Base-by-base conservation (phyloP, 2,329 filamentous ascomycete species). In the Lachnellula hyalina region DNA sequence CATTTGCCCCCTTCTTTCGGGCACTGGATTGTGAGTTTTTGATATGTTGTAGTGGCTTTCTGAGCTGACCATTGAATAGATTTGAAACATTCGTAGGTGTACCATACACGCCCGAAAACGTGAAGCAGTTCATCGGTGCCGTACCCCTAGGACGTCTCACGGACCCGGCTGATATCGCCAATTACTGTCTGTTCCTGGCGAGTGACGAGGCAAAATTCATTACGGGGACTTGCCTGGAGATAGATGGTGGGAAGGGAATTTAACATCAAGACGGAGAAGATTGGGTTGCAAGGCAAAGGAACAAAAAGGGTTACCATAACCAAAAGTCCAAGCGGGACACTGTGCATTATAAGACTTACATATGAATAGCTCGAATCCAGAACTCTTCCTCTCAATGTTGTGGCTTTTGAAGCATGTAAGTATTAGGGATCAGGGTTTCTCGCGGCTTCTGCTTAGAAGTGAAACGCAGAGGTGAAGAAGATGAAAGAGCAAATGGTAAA, bases 161-260 rank as follows among this genome's bases (percentile, higher is more conserved):
- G 1, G 78, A 77, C n/a, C 78, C 82, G 1, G 73, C 76, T 9
- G 87, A 91, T 67, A 79, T 91, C 36, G 86, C 84, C 2, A 88
- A 89, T 64, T 85, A 85, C 25, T 84, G 82, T 58, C 76, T 85
- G 17, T 91, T 86, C 66, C 69, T 91, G 46, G 85, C 84, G 2
- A 87, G 84, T 56, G 84, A 89, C 28, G 87, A 90, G 65, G 84
- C 83, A 0, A 77, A 74, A 3, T 90, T 90, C 63, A 81, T 91
- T 59, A 89, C 86, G 0, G 87, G 87, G 0, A 77, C 85, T n/a
- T 85, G 87, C 58, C 73, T 90, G 58, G 81, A 87, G 51, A 80
- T 86, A 44, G 81, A 84, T 70, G 81, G 81, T 41, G 78, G 78
- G 28, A 74, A 72, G 17, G 73, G 65, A 1, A 68, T 69, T 56